Percentiles rank a stretch among this genome's conserved stretches.
Evolutionary conservation across 148 eudicot genomes (phyloP).

Genomic region (Rhododendron mucronatum): DNA sequence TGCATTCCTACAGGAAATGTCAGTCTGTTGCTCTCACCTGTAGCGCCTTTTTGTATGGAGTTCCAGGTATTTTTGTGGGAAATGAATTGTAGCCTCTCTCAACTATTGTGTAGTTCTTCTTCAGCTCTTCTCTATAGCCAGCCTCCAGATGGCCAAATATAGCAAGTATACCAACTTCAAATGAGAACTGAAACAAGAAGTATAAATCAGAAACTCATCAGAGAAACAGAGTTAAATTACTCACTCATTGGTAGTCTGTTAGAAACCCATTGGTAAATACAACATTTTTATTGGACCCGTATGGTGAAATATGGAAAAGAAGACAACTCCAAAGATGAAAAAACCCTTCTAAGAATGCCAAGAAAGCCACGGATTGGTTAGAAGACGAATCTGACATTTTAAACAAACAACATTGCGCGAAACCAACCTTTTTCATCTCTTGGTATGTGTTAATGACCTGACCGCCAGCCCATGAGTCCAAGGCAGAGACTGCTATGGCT

Average conservation of each 20-base stretch:
- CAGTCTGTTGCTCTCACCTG: conserved; percentile 23
- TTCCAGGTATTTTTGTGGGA: conserved; percentile 38
- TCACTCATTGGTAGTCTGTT: not conserved
- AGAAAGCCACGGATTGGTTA: not conserved
- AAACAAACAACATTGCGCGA: not conserved
- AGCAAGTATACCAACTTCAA: conserved; percentile 41
- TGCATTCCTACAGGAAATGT: not conserved
- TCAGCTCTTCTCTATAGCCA: conserved; percentile 23
- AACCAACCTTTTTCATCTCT: conserved; percentile 43
- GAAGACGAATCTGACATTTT: not conserved
- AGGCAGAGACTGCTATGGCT: conserved; percentile 23
- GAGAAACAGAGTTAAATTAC: not conserved
- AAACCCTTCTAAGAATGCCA: not conserved
- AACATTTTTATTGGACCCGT: not conserved
- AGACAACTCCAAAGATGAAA: not conserved
- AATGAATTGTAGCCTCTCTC: conserved; percentile 49
- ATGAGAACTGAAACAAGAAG: conserved; percentile 33
- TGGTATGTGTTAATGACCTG: conserved; percentile 31
- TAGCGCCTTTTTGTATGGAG: conserved; percentile 38
- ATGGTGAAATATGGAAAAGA: not conserved
- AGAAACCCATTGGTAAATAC: not conserved
- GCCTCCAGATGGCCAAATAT: conserved; percentile 32
- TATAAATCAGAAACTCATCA: not conserved
- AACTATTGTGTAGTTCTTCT: conserved; percentile 32
- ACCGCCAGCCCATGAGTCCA: conserved; percentile 28